Evolutionary conservation across 2,329 filamentous ascomycete genomes (phyloP).

Genomic region (Nakataea oryzae): DNA sequence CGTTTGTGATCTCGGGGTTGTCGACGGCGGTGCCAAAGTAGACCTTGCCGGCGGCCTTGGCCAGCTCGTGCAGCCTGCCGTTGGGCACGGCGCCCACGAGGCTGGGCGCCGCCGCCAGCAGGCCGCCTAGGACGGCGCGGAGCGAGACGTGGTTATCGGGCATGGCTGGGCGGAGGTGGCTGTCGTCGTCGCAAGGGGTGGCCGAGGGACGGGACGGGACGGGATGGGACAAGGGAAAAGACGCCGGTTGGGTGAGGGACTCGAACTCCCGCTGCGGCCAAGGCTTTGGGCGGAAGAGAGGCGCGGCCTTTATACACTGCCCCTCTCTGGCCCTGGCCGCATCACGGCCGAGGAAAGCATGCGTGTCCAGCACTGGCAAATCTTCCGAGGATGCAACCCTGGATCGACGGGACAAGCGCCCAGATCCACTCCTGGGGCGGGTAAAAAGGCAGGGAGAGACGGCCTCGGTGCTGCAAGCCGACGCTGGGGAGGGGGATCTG

Average conservation of each 20-base stretch:
- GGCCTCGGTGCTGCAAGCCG: not conserved
- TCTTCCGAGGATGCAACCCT: not conserved
- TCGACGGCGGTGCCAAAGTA: slow-evolving; percentile 60
- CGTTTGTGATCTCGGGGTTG: slow-evolving; percentile 42
- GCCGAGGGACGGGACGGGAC: too few relatives aligned
- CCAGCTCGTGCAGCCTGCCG: slow-evolving; percentile 36
- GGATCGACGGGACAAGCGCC: not conserved
- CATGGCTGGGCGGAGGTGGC: not conserved
- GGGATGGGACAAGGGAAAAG: not conserved
- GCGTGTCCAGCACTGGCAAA: not conserved
- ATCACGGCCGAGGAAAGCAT: not conserved
- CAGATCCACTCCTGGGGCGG: not conserved
- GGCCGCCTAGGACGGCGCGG: not conserved
- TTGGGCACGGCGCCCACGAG: not conserved
- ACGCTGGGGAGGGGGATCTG: not conserved
- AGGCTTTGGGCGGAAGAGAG: not conserved
- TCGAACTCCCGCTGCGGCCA: too few relatives aligned
- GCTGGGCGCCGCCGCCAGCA: not conserved
- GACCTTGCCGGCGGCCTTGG: slow-evolving; percentile 41
- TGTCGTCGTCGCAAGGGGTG: not conserved
- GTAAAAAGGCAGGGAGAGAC: not conserved
- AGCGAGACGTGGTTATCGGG: not conserved
- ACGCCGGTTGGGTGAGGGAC: not conserved
- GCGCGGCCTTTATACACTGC: not conserved
- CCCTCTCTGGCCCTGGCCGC: too few relatives aligned